These are phyloP conservation scores for Phytophthora fragariae DNA, from an alignment of 352 stramenopile genomes.

Conservation along the genomic window DNA sequence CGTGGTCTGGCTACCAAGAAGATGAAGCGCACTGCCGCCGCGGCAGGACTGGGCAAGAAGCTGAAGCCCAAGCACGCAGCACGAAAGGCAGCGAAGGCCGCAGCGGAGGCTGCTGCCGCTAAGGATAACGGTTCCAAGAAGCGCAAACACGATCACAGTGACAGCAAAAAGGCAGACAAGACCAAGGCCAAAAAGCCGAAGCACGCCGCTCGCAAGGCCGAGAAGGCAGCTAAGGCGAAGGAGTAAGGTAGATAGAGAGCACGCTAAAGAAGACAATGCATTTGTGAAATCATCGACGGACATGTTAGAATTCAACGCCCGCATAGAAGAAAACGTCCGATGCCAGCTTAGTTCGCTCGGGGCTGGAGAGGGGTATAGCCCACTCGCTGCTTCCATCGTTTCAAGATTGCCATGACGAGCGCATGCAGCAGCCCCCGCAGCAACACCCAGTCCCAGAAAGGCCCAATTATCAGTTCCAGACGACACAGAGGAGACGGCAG, in stretches of 20 bases:
- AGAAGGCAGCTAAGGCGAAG: conserved; percentile 59
- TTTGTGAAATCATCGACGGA: conserved; percentile 17
- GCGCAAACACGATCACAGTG: conserved; percentile 32
- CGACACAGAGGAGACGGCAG: conserved; percentile 5
- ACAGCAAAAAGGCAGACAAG: conserved; percentile 36
- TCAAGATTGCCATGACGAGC: conserved; percentile 31
- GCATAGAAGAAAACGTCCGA: not conserved
- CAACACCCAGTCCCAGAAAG: conserved; percentile 30
- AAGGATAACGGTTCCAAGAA: conserved; percentile 41
- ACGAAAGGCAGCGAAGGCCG: conserved; percentile 53
- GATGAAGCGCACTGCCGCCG: conserved; percentile 40
- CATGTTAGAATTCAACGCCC: not conserved
- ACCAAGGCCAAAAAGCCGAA: conserved; percentile 75
- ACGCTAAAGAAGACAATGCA: conserved; percentile 22
- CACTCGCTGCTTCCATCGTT: conserved; percentile 57
- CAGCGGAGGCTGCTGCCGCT: conserved; percentile 20
- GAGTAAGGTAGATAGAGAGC: conserved; percentile 30
- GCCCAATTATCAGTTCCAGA: conserved; percentile 12
- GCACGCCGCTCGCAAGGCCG: conserved; percentile 71
- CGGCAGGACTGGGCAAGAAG: conserved; percentile 49
- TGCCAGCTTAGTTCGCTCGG: conserved; percentile 17
- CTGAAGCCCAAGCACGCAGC: conserved; percentile 66
- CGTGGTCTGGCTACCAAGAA: conserved; percentile 28
- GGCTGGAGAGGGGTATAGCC: conserved; percentile 58
- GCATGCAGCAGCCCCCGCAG: conserved; percentile 38